Base-by-base conservation (phyloP, 2,329 filamentous ascomycete species). In the Aspergillus sp. region DNA sequence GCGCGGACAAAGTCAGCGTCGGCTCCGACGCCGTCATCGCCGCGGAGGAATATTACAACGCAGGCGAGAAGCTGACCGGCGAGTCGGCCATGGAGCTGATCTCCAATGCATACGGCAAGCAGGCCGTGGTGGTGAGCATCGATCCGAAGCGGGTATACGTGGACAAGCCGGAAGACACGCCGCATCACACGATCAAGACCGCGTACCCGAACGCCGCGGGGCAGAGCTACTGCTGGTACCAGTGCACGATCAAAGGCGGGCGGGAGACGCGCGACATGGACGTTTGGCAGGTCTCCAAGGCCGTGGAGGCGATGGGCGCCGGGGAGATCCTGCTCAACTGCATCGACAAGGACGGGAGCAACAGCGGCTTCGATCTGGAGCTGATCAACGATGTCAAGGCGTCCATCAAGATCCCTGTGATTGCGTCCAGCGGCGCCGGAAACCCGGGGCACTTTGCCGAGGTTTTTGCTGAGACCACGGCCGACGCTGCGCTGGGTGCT, bases 1-100 rank as follows among this genome's bases (percentile, higher is more conserved):
- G 91, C 39, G 91, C 91, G 15, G 91, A 98, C 67, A 98, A 98
- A 65, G 88, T 98, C 35, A 93, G 84, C 31, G 94, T 98, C 52
- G 91, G 91, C 7, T 93, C 83, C 5, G 91, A 98, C 58, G 91
- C 91, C 35, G 93, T 98, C 15, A 72, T 79, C 27, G 91, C 91
- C 19, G 91, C 91, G 0, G 88, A 96, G 59, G 82, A 89, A 50
- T 98, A 93, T 67, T 85, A 88, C 60, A 71, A 74, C 7, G 68
- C 70, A 8, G 81, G 80, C 15, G 69, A 73, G 45, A 76, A 72
- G 35, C 68, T 93, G 22, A 77, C 73, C 13, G 88, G 89, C 24
- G 81, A 73, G 50, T 95, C 89, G 0, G 86, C 91, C 35, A 95
- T 98, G 52, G 93, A 98, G 68, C 83, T 86, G 43, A 98, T 98